Conservation (phyloP, 2,329 filamentous ascomycete genomes). For the Fusarium illudens region DNA sequence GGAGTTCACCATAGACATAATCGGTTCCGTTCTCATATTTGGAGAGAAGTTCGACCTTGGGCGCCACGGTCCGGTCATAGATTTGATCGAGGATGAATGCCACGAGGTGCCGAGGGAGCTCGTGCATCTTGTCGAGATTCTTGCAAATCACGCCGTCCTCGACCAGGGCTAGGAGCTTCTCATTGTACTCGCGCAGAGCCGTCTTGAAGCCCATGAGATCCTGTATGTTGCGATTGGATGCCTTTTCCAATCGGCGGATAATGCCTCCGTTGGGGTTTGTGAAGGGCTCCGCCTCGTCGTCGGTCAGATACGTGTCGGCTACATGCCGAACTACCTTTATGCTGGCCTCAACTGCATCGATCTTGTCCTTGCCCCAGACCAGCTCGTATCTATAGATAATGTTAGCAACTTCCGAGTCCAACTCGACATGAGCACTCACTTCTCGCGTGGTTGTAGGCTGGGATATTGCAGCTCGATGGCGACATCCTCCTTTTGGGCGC, state of each 20-base stretch:
- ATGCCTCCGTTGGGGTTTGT: conserved; percentile 77
- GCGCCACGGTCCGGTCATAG: conserved; percentile 92
- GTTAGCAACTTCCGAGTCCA: conserved; percentile 25
- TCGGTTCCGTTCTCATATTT: conserved; percentile 91
- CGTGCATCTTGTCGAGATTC: conserved; percentile 74
- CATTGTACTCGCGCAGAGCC: conserved; percentile 81
- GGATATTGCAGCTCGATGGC: conserved; percentile 84
- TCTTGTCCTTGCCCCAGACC: conserved; percentile 79
- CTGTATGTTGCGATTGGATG: conserved; percentile 72
- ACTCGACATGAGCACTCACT: conserved; percentile 53
- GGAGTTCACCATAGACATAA: conserved; percentile 93
- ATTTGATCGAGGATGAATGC: conserved; percentile 86
- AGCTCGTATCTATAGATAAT: conserved; percentile 61
- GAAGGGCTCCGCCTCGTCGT: conserved; percentile 72
- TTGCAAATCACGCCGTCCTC: conserved; percentile 75
- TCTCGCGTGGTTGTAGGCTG: conserved; percentile 73
- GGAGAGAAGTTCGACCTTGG: conserved; percentile 81
- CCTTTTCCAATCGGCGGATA: conserved; percentile 78
- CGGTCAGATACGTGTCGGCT: conserved; percentile 79
- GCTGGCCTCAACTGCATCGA: conserved; percentile 79
- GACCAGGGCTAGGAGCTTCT: conserved; percentile 70
- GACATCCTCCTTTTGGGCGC: conserved; percentile 61
- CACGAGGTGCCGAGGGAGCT: conserved; percentile 75
- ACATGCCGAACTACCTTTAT: conserved; percentile 74
- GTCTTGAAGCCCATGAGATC: conserved; percentile 73